Conservation (phyloP, 768 basidiomycete genomes). For the Albatrellus ellisii region DNA sequence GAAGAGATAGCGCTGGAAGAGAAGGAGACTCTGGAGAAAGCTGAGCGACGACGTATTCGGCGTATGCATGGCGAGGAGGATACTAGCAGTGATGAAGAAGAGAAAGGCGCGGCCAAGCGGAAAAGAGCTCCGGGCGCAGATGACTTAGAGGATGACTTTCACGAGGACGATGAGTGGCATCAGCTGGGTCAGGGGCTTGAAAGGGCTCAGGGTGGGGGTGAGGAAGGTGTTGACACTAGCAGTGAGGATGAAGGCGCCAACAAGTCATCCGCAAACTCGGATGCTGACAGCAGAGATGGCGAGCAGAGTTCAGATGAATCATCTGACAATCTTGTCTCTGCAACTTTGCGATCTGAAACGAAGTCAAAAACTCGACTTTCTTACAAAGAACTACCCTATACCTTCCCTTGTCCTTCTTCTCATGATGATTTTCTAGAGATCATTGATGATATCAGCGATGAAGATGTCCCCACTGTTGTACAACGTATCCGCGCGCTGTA, state of each 20-base stretch:
- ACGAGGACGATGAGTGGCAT: conserved; percentile 17
- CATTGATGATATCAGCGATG: conserved; percentile 52
- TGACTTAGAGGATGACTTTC: conserved; percentile 86
- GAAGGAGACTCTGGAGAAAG: conserved; percentile 75
- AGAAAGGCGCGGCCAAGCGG: conserved; percentile 34
- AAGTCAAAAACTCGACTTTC: neutral
- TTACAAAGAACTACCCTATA: conserved; percentile 71
- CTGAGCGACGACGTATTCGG: conserved; percentile 61
- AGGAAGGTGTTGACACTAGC: conserved; percentile 20
- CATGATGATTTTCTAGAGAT: conserved; percentile 90
- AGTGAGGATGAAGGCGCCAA: conserved; percentile 18
- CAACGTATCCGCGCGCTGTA: conserved; percentile 85
- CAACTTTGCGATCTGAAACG: neutral
- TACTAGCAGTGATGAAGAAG: conserved; percentile 51
- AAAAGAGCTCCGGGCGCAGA: conserved; percentile 56
- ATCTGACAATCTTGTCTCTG: conserved; percentile 25
- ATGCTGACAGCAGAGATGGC: conserved; percentile 25
- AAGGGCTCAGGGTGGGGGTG: conserved; percentile 18
- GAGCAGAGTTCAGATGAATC: conserved; percentile 25
- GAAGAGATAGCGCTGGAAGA: conserved; percentile 86
- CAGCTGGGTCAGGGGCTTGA: conserved; percentile 24
- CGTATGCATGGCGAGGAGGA: conserved; percentile 79
- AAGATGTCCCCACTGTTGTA: conserved; percentile 66
- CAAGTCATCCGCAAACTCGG: conserved; percentile 24
- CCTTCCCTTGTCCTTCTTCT: conserved; percentile 75